Base-by-base conservation (phyloP, 768 basidiomycete species). In the Rhizopogon rudus region DNA sequence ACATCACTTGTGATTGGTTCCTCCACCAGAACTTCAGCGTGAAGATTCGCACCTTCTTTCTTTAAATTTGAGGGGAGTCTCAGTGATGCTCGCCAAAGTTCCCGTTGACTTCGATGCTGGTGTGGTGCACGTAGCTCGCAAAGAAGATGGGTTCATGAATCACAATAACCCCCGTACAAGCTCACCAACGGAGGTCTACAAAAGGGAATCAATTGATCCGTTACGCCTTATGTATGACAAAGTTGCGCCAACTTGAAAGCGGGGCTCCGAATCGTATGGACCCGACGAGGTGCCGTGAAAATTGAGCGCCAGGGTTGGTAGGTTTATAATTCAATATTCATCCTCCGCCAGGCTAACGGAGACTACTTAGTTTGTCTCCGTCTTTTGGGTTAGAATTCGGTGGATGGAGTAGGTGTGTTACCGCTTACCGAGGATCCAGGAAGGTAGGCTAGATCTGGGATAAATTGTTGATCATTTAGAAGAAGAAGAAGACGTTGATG, bases 401-500 rank as follows among this genome's bases (percentile, higher is more conserved):
- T n/a, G 9, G n/a, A 41, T 17, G n/a, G 17, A 1, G 10, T 4
- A 43, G 12, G 14, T 44, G 25, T 8, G 25, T 4, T 25, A 25
- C 25, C 25, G 25, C 25, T 25, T 7, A 13, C n/a, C 44, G 44
- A 45, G 44, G 28, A 45, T 45, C 44, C 44, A n/a, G 44, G 4
- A 16, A 20, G 20, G 20, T 5, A 20, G 37, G 10, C 37, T 9
- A 1, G 12, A 25, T 53, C 52, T 33, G 28, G 43, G 41, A 35
- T 48, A 48, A 53, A 51, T 49, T 53, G 46, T 7, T 50, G 52
- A 45, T 46, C 45, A 45, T 31, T 42, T 52, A 3, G 53, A 41
- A 54, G 12, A 17, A 54, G 12, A 17, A 25, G 17, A 42, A 6
- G 20, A 39, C 31, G n/a, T 12, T 22, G 44, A 29, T 28, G n/a